Base-by-base conservation (phyloP, 2,329 filamentous ascomycete genomes). In the Elsinoe perseae region DNA sequence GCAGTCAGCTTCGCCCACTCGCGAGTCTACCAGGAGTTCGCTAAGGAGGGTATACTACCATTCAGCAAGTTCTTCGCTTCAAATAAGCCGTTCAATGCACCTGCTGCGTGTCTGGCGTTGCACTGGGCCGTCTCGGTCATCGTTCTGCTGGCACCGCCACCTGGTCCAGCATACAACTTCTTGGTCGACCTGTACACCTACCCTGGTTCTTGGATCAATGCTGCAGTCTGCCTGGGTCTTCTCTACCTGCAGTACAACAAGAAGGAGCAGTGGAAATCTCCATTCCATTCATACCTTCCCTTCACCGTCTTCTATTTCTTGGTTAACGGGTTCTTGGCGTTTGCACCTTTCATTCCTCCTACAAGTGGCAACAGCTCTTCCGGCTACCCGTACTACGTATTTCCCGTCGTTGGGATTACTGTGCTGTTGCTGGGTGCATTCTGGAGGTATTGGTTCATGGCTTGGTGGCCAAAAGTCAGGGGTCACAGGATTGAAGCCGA, bases 1-100 rank as follows among this genome's bases (percentile, higher is more conserved):
- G 80, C 76, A 57, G 82, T 86, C 59, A 85, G 85, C 60, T 86
- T 86, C 69, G 83, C 83, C 0, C 82, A 86, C 67, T 82, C 82
- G 5, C 78, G 83, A 54, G 69, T 86, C 4, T 82, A 83, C 0
- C 83, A 84, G 67, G 82, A 85, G 66, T 77, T 85, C 14, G 83
- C 81, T 3, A 79, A 81, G 9, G 83, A 86, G 68, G 83, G 82
- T 25, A 75, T 86, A n/a, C 69, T 86, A 2, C 83, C 83, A 0
- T 83, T 80, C 57, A 82, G 81, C 0, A 70, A 73, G 1, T 72
- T 86, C 61, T 85, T 80, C 75, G 82, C 82, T 10, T 82, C 79
- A 67, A 85, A 82, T 68, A 75, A 77, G 44, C 83, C 83, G 0
- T 81, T 83, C 65, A 82, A 82, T 63, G 81, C 80, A 0, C 82